Evolutionary conservation across 2,329 filamentous ascomycete species (phyloP), one percentile per base, ranked within the genome.

Genomic region (Alternaria hordeiaustralica): DNA sequence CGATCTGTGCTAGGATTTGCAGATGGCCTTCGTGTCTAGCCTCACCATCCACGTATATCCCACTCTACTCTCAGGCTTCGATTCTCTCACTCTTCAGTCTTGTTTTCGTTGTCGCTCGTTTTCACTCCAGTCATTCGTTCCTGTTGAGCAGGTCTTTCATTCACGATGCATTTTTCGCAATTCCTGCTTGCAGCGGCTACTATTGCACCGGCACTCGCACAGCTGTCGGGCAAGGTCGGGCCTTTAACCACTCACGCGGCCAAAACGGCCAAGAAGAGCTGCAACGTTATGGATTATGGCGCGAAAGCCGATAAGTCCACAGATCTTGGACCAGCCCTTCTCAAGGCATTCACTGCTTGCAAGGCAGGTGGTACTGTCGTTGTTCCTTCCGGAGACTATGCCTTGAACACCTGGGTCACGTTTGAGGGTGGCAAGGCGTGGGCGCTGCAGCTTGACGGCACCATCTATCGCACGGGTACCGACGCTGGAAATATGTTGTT

Each of bases 401-500:
- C 82, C 6, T 78, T 88, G 66, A 72, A 74, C 8, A 85, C 82
- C 0, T 87, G 83, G 83, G 84, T 85, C 3, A 82, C 73, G 0
- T 75, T 87, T 55, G 81, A 73, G 21, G 81, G 81, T 13, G 85
- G 85, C 15, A 80, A 76, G 12, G 82, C 78, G 10, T 85, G 82
- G 79, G 85, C 84, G 3, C 73, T 87, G 15, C 84, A 86, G 66
- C 78, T 87, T 43, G 86, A 87, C 70, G 86, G 86, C 20, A 81
- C 79, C 26, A 85, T 88, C 62, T 84, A 84, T 69, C 82, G 86
- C 1, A 84, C 81, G n/a, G 84, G 85, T 7, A 83, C 80, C 6
- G 82, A 71, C 6, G 82, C 74, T 7, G 85, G 85, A 3, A 87
- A 87, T 65, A 87, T 87, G 85, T 82, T 87, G 65, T 80, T 83